Conservation (phyloP, 768 basidiomycete genomes). For the Boletus huronensis region DNA sequence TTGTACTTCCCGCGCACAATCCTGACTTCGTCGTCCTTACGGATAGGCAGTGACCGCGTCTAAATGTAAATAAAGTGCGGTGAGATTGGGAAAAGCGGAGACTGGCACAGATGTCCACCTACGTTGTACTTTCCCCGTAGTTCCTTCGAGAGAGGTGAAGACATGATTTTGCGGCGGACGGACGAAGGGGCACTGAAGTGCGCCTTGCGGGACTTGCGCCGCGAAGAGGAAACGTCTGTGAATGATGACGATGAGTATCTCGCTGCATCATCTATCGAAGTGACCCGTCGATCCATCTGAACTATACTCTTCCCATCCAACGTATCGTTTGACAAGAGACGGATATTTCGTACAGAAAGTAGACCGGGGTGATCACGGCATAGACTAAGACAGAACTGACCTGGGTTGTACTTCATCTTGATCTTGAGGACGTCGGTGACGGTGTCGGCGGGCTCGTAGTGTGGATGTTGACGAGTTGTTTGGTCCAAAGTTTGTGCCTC, state of each 20-base stretch:
- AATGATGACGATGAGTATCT: slow-evolving; percentile 33
- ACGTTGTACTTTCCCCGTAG: slow-evolving; percentile 90
- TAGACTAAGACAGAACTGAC: slow-evolving; percentile 47
- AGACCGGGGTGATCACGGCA: slow-evolving; percentile 15
- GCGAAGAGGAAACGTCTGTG: slow-evolving; percentile 83
- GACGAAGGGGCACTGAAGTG: slow-evolving; percentile 97
- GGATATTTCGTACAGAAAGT: slow-evolving; percentile 25
- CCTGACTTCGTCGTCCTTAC: slow-evolving; percentile 97
- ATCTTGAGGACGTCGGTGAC: slow-evolving; percentile 62
- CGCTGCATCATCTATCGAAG: slow-evolving; percentile 11
- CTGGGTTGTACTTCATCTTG: slow-evolving; percentile 80
- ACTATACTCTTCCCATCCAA: slow-evolving; percentile 48
- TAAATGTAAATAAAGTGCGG: slow-evolving; percentile 27
- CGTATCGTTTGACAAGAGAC: slow-evolving; percentile 35
- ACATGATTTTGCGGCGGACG: slow-evolving; percentile 96
- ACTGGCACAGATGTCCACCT: slow-evolving; percentile 30
- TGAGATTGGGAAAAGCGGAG: background rate
- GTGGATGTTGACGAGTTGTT: slow-evolving; percentile 26
- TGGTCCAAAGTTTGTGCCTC: slow-evolving; percentile 36
- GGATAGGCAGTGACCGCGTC: slow-evolving; percentile 89
- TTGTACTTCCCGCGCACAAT: slow-evolving; percentile 98
- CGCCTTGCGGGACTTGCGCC: slow-evolving; percentile 97
- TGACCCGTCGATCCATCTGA: slow-evolving; percentile 40
- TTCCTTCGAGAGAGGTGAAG: slow-evolving; percentile 92
- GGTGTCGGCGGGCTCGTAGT: slow-evolving; percentile 37